Evolutionary conservation across 164 flowering plant species (phyloP).

Genomic region (Nymphaea colorata): DNA sequence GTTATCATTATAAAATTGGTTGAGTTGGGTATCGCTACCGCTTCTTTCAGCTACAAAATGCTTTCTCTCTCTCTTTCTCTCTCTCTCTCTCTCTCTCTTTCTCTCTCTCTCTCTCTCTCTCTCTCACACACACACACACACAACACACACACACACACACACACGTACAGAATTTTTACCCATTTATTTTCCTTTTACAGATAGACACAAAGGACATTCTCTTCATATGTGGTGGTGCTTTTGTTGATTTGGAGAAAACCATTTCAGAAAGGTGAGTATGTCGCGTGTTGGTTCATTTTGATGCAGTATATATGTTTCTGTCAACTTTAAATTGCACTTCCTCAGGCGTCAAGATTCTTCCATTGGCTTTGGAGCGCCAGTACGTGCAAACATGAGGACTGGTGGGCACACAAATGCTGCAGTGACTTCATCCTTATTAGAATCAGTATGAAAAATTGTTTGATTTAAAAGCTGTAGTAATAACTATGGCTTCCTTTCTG

Average conservation of each 20-base stretch:
- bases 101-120: too few relatives aligned
- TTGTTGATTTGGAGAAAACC: conserved; percentile 90
- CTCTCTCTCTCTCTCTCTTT: too few relatives aligned
- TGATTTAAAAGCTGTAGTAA: neutral
- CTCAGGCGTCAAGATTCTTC: conserved; percentile 95
- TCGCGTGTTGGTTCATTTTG: neutral
- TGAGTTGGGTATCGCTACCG: too few relatives aligned
- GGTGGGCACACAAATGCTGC: conserved; percentile 58
- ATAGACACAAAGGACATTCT: conserved; percentile 97
- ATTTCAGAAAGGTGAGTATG: conserved; percentile 75
- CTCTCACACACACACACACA: too few relatives aligned
- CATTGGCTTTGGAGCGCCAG: conserved; percentile 99
- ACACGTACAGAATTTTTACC: too few relatives aligned
- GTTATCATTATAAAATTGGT: too few relatives aligned
- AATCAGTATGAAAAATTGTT: conserved; percentile 30
- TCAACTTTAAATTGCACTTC: neutral
- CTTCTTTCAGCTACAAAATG: too few relatives aligned
- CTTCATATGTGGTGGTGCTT: conserved; percentile 99
- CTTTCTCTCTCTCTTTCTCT: too few relatives aligned
- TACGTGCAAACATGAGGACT: conserved; percentile 91
- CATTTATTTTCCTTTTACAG: conserved; percentile 23
- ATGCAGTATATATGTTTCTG: neutral
- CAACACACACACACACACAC: too few relatives aligned
- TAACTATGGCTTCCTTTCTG: neutral
- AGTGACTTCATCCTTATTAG: conserved; percentile 75